Evolutionary conservation across 2,329 filamentous ascomycete genomes (phyloP).

Genomic region (Phoma sp.): DNA sequence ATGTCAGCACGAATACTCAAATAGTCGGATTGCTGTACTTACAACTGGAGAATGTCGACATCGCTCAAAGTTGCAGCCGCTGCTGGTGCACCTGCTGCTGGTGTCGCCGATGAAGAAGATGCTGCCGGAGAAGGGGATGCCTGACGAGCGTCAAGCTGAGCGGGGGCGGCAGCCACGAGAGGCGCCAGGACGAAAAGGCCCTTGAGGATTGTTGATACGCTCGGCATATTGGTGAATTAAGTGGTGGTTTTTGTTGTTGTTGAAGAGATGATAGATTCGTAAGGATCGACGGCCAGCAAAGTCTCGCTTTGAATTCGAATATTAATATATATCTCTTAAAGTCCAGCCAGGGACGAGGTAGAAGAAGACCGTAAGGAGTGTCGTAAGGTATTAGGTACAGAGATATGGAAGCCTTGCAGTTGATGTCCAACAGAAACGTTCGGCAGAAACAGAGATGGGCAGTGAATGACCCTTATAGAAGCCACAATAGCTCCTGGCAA

Average conservation of each 20-base stretch:
- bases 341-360: conserved; percentile 52
- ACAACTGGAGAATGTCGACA: conserved; percentile 63
- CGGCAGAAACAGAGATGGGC: conserved; percentile 49
- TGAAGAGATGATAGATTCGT: conserved; percentile 25
- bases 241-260: conserved; percentile 24
- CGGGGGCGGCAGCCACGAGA: conserved; percentile 42
- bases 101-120: conserved; percentile 13
- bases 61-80: conserved; percentile 52
- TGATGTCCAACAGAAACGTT: conserved; percentile 45
- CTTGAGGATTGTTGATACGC: conserved; percentile 45
- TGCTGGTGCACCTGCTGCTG: conserved; percentile 27
- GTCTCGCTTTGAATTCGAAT: conserved; percentile 47
- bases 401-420: conserved; percentile 43
- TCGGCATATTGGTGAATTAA: conserved; percentile 49
- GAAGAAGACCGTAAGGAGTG: conserved; percentile 49
- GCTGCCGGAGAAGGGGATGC: conserved; percentile 26
- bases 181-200: conserved; percentile 47
- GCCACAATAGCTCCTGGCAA: conserved; percentile 37
- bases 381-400: conserved; percentile 47
- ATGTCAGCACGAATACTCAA: conserved; percentile 43
- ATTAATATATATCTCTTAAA: conserved; percentile 45
- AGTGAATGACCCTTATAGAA: conserved; percentile 50
- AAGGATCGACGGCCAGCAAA: conserved; percentile 47
- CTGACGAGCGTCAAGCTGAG: conserved; percentile 36
- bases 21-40: conserved; percentile 30